phyloP scores from a whole-genome alignment of 148 eudicot genomes.

The Bassia scoparia region DNA sequence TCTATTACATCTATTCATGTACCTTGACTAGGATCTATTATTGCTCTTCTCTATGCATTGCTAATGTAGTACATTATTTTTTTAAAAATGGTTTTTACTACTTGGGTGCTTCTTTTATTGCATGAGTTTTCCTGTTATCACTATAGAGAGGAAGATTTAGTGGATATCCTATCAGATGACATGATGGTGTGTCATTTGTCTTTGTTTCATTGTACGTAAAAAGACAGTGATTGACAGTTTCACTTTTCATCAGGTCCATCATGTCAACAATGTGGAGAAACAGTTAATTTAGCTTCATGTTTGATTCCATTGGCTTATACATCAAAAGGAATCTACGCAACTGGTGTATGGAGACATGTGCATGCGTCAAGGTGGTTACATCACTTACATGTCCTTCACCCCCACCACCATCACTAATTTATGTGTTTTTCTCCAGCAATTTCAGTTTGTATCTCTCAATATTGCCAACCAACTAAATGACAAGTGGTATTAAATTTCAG shows the following conservation, averaged over 20 bases:
- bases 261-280: conserved; percentile 28
- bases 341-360: conserved; percentile 18
- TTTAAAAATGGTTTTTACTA: background rate
- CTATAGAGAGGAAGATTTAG: background rate
- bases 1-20: background rate
- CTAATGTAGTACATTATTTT: background rate
- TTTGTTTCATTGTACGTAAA: background rate
- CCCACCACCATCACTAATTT: too few species aligned
- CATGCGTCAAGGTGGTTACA: conserved; percentile 31
- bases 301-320: conserved; percentile 26
- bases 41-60: background rate
- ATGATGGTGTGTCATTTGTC: background rate
- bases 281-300: conserved; percentile 14
- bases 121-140: background rate
- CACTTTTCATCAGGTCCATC: conserved; percentile 27
- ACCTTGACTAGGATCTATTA: background rate
- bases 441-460: background rate
- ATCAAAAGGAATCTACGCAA: conserved; percentile 19
- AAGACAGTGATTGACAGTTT: background rate
- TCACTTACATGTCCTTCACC: too few species aligned
- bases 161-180: background rate
- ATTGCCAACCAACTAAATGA: conserved; percentile 42
- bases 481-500: conserved; percentile 51
- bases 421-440: background rate
- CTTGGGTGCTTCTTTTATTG: background rate